Conservation (phyloP, 345 rosid species). For the Gynandropsis gynandra region DNA sequence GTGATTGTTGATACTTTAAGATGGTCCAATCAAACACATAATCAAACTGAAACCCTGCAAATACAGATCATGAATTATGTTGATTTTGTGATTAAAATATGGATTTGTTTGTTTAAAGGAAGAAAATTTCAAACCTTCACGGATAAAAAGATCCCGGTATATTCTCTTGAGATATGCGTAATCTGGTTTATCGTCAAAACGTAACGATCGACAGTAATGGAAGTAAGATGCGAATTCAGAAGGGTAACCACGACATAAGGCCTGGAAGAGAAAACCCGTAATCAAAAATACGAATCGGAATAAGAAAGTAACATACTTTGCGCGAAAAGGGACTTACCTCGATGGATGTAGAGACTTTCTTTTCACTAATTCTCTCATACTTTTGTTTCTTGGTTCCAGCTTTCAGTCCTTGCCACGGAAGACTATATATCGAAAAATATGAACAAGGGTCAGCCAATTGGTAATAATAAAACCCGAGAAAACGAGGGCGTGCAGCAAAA, state of each 20-base stretch:
- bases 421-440: conserved; percentile 37
- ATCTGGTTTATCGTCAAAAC: conserved; percentile 95
- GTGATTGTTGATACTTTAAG: conserved; percentile 93
- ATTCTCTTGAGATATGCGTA: conserved; percentile 88
- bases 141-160: conserved; percentile 92
- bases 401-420: conserved; percentile 99
- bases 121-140: conserved; percentile 48
- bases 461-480: conserved; percentile 7
- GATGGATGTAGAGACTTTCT: conserved; percentile 86
- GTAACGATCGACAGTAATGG: conserved; percentile 87
- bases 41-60: conserved; percentile 92
- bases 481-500: neutral
- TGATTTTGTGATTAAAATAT: neutral
- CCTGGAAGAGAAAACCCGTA: conserved; percentile 34
- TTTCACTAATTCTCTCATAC: conserved; percentile 94
- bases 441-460: neutral
- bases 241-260: conserved; percentile 88
- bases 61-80: conserved; percentile 9
- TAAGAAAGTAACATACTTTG: conserved; percentile 5
- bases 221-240: conserved; percentile 95
- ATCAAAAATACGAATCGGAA: neutral
- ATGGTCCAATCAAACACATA: conserved; percentile 98
- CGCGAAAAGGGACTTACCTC: conserved; percentile 30
- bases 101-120: neutral
- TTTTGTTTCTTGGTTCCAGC: conserved; percentile 98